phyloP scores from a whole-genome alignment of 2,329 filamentous ascomycete genomes.

The Pseudocercospora crystallina region DNA sequence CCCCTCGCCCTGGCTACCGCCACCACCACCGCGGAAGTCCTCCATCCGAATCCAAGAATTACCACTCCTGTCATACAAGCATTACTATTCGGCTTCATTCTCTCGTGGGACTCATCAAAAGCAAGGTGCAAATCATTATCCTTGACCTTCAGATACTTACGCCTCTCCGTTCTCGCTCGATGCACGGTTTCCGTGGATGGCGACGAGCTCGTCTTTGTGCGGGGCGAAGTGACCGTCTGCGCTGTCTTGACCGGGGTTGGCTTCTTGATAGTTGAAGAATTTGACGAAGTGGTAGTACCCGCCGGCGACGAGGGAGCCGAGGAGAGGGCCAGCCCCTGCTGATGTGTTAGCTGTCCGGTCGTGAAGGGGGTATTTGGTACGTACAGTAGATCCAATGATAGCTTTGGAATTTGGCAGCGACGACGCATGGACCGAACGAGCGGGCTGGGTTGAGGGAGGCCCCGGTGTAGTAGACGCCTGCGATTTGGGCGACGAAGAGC shows the following conservation, averaged over 20 bases:
- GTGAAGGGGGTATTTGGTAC: neutral
- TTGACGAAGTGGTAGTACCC: constrained; percentile 36
- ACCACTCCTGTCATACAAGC: too few species aligned
- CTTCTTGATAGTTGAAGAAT: constrained; percentile 33
- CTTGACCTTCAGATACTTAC: too few species aligned
- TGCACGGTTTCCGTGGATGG: neutral
- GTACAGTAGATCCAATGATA: constrained; percentile 34
- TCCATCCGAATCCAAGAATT: too few species aligned
- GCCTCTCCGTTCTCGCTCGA: too few species aligned
- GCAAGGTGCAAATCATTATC: too few species aligned
- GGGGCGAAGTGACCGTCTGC: constrained; percentile 14
- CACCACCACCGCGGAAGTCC: too few species aligned
- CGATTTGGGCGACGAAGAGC: constrained; percentile 27
- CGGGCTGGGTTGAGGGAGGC: constrained; percentile 36
- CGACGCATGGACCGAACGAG: constrained; percentile 35
- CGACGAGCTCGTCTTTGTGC: neutral
- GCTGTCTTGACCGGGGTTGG: constrained; percentile 28
- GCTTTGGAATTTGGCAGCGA: constrained; percentile 26
- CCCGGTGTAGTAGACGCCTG: constrained; percentile 34
- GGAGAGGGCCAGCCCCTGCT: constrained; percentile 29
- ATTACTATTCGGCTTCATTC: too few species aligned
- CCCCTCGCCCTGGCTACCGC: too few species aligned
- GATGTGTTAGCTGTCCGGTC: neutral
- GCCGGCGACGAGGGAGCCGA: constrained; percentile 31
- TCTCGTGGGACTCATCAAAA: too few species aligned